Base-by-base conservation (phyloP, 2,329 filamentous ascomycete genomes). In the Mycosphaerella sp. region DNA sequence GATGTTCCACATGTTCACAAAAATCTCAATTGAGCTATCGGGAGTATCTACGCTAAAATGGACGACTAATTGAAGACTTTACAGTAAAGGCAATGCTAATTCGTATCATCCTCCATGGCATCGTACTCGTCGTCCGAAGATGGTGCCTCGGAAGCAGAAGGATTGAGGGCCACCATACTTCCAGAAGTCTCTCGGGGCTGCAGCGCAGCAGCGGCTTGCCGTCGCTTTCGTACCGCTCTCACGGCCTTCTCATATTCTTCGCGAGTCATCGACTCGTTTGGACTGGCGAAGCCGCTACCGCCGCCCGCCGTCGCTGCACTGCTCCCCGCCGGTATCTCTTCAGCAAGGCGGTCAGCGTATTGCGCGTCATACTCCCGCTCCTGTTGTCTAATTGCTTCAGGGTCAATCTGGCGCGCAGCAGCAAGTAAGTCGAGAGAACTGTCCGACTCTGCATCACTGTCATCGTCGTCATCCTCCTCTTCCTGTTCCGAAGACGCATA, bases 251-350 rank as follows among this genome's bases (percentile, higher is more conserved):
- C 40, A 39, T 62, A 61, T 2, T 60, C 59, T n/a, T 61, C 53
- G 8, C 47, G 50, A 44, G 42, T 53, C 54, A 59, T 59, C 8
- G 60, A 54, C 21, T 51, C 59, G 0, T 59, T 64, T 2, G 76
- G 76, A 43, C 66, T 75, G 38, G 71, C 73, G 54, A 74, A 76
- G 0, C 76, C 76, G 41, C 73, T 76, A 6, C 76, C 75, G 8
- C 75, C 75, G 3, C 73, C 75, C 2, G 74, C 75, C 0, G 76
- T 77, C 2, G 72, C 72, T 2, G 76, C 76, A 9, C 72, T 75
- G 48, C 73, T 76, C 10, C 76, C 76, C 1, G 75, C 72, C 0
- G 73, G 74, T 36, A 78, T 78, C 12, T 75, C 73, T 34, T 77
- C 74, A 0, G 74, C 73, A 0, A 78, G 64, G 1, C 75, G 70